Base-by-base conservation (phyloP, 1,284 basidiomycete species). In the Moniliophthora roreri region DNA sequence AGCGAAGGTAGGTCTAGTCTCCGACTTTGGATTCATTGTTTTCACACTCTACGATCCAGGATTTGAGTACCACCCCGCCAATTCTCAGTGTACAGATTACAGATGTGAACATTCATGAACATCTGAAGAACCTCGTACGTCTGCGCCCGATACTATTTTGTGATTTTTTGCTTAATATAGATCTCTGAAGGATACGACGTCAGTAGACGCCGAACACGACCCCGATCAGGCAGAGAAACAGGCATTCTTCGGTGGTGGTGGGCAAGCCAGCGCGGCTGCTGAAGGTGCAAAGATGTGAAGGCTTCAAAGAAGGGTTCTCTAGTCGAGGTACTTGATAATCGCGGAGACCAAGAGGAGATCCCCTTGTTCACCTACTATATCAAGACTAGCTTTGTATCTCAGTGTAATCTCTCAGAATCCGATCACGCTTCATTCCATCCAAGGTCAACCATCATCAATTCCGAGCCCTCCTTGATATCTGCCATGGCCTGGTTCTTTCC, bases 1-100 rank as follows among this genome's bases (percentile, higher is more conserved):
- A 13, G 57, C 76, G 11, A 72, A 75, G 71, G 82, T 82, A 51
- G 32, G 68, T 58, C 20, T 15, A 8, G 21, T 13, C 10, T 38
- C 13, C 9, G 15, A 28, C 23, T 41, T 32, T 35, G 9, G 35
- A 23, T 11, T 42, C 4, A 21, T 23, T 23, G 39, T 50, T 21
- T 37, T 41, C 6, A 24, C 21, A 35, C 20, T 40, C 3, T 18
- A 28, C 13, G 42, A 51, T 51, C 46, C 41, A 55, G 39, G 16
- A 38, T 45, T 40, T 18, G 10, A 24, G 41, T 21, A 23, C 51
- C n/a, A 56, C 63, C 41, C 28, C 47, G 9, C 23, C 45, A 21
- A 38, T 53, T 16, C 51, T 51, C n/a, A 59, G 60, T 20, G 65
- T 69, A 2, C 35, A 46, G n/a, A 58, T 69, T 8, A 68, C 63